Base-by-base conservation (phyloP, 768 basidiomycete species). In the Lactifluus rugatus region DNA sequence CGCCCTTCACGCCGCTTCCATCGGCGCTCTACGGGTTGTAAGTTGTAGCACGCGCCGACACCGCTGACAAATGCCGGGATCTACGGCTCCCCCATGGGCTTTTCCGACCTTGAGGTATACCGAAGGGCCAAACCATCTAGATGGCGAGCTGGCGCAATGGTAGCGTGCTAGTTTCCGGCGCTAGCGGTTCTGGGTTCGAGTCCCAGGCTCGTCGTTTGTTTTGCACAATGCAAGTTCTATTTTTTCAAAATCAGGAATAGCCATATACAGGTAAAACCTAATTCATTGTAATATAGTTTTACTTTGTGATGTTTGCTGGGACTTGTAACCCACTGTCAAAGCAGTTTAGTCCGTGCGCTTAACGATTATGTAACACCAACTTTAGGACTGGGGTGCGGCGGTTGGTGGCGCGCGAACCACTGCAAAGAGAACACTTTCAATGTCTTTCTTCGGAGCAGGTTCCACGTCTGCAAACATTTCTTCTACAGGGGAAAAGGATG, bases 141-240 rank as follows among this genome's bases (percentile, higher is more conserved):
- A 46, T 53, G 78, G 76, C 77, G 78, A 76, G 74, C 78, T 80
- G 77, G 78, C 79, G 78, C 78, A 79, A 79, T 80, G 79, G 79
- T 76, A 80, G 78, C 79, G 78, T 77, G 78, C 75, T 75, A 80
- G 79, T 79, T 79, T 80, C 79, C 78, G 78, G 76, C 73, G 78
- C 78, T 79, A 76, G 76, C 78, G 78, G 74, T 76, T 79, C 76
- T 75, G 79, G 76, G 79, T 79, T 80, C 79, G 79, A 80, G 72
- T 78, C 79, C 76, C 79, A 75, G 77, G 79, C 77, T 74, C 74
- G 78, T 80, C 79, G 75, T 11, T 51, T 54, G 67, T 72, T 73
- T 70, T 69, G 10, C 23, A 48, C 7, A n/a, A 46, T 23, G 37
- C 37, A 3, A 28, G n/a, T 13, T 8, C 1, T 1, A 2, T 25